phyloP scores from a whole-genome alignment of 1,139 yeast genomes.

The Suhomyces yuchorum region DNA sequence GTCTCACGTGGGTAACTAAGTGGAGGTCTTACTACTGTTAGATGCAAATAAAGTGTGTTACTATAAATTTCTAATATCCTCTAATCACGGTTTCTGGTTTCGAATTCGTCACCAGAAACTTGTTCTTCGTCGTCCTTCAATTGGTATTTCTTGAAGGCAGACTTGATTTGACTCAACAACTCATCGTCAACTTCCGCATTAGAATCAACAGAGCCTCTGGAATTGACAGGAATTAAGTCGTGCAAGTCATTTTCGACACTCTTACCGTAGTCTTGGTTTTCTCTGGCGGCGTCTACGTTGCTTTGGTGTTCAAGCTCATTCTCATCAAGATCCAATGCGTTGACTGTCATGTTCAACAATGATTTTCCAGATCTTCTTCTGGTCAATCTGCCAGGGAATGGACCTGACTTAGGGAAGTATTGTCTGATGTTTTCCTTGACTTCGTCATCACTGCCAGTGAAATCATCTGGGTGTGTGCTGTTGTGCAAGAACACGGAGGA shows the following conservation, averaged over 20 bases:
- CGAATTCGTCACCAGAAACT: slow-evolving; percentile 59
- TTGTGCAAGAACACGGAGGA: slow-evolving; percentile 32
- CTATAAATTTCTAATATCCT: neutral
- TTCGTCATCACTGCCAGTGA: slow-evolving; percentile 25
- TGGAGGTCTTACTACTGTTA: neutral
- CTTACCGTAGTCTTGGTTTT: slow-evolving; percentile 18
- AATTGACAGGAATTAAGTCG: slow-evolving; percentile 34
- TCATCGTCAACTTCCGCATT: slow-evolving; percentile 37
- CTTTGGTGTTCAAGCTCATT: slow-evolving; percentile 47
- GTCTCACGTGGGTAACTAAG: neutral
- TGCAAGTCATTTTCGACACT: slow-evolving; percentile 27
- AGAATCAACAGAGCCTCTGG: slow-evolving; percentile 41
- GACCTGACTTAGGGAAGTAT: slow-evolving; percentile 48
- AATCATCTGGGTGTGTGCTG: slow-evolving; percentile 15
- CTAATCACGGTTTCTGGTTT: slow-evolving; percentile 37
- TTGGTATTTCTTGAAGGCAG: slow-evolving; percentile 53
- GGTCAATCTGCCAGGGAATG: slow-evolving; percentile 56
- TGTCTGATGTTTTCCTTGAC: slow-evolving; percentile 39
- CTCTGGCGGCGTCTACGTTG: slow-evolving; percentile 23
- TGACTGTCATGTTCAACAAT: slow-evolving; percentile 63
- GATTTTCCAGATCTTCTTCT: slow-evolving; percentile 77
- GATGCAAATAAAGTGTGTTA: neutral
- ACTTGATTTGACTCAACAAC: slow-evolving; percentile 53
- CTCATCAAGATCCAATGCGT: slow-evolving; percentile 64
- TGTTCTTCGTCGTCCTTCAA: slow-evolving; percentile 40